phyloP scores from a whole-genome alignment of 805 yeast species.

The Ogataea trehaloabstinens region DNA sequence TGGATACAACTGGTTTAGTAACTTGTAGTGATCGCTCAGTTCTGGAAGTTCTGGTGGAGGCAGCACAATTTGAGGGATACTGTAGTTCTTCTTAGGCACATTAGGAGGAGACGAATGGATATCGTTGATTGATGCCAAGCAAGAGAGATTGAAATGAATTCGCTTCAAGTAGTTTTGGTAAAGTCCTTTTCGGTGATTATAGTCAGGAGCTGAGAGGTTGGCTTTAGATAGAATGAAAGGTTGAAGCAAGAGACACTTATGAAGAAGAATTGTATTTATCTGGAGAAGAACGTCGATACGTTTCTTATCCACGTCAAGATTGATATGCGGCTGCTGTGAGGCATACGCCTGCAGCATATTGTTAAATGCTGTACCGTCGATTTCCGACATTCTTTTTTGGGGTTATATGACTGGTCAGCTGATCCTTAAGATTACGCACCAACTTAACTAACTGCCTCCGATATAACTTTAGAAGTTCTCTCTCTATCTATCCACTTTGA shows the following conservation, averaged over 20 bases:
- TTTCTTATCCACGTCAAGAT: slow-evolving; percentile 31
- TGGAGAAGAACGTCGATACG: slow-evolving; percentile 34
- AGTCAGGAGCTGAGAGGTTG: slow-evolving; percentile 21
- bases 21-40: slow-evolving; percentile 42
- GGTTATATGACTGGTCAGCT: no score
- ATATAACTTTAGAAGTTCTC: no score
- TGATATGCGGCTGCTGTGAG: slow-evolving; percentile 28
- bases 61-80: slow-evolving; percentile 46
- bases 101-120: slow-evolving; percentile 30
- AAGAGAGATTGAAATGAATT: slow-evolving; percentile 35
- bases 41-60: slow-evolving; percentile 59
- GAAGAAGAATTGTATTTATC: slow-evolving; percentile 33
- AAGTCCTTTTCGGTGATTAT: slow-evolving; percentile 27
- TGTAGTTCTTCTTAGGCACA: slow-evolving; percentile 27
- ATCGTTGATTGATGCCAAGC: slow-evolving; percentile 37
- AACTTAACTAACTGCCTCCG: no score
- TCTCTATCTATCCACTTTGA: no score
- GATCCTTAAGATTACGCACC: no score
- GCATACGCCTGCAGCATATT: slow-evolving; percentile 27
- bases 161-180: slow-evolving; percentile 35
- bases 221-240: slow-evolving; percentile 23
- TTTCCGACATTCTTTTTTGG: slow-evolving; percentile 6
- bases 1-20: slow-evolving; percentile 42
- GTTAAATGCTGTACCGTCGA: slow-evolving; percentile 11
- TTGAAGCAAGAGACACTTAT: slow-evolving; percentile 31